Evolutionary conservation across 2,329 filamentous ascomycete genomes (phyloP).

Genomic region (Alternaria sp.): DNA sequence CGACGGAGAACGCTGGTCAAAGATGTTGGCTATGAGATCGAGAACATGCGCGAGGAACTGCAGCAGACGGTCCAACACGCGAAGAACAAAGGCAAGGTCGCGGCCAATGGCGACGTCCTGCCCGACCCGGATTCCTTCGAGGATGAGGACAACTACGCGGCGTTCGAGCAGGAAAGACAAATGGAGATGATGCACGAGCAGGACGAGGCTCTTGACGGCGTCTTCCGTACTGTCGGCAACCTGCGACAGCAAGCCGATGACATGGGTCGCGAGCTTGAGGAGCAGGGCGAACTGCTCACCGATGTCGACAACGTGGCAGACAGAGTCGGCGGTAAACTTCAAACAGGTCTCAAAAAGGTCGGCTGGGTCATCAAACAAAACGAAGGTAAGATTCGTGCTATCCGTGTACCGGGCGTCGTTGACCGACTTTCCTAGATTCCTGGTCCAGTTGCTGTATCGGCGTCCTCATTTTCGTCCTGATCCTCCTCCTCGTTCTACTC

Average conservation of each 20-base stretch:
- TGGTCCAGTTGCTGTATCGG: constrained; percentile 91
- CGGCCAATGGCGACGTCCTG: constrained; percentile 59
- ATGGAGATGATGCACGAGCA: constrained; percentile 92
- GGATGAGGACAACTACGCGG: constrained; percentile 71
- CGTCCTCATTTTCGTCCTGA: constrained; percentile 85
- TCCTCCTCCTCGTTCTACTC: constrained; percentile 84
- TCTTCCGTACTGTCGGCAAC: constrained; percentile 92
- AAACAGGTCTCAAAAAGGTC: constrained; percentile 87
- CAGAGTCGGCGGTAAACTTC: constrained; percentile 83
- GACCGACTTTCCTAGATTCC: constrained; percentile 58
- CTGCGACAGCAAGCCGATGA: constrained; percentile 89
- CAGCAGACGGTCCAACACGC: constrained; percentile 64
- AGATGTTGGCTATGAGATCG: constrained; percentile 88
- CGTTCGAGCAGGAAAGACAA: constrained; percentile 92
- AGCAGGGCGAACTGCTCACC: constrained; percentile 89
- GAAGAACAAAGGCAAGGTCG: constrained; percentile 49
- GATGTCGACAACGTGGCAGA: constrained; percentile 86
- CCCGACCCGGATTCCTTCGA: constrained; percentile 69
- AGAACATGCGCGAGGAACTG: constrained; percentile 87
- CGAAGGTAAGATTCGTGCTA: constrained; percentile 69
- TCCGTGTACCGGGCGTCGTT: background rate
- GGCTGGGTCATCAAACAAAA: constrained; percentile 85
- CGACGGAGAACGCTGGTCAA: constrained; percentile 83
- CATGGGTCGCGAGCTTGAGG: constrained; percentile 96
- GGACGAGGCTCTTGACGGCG: constrained; percentile 89